A percentile compares a stretch with the other conserved stretches of the same genome.
These are phyloP conservation scores for Penicillium steckii DNA, from an alignment of 495 filamentous ascomycete species.

Conservation along the genomic window DNA sequence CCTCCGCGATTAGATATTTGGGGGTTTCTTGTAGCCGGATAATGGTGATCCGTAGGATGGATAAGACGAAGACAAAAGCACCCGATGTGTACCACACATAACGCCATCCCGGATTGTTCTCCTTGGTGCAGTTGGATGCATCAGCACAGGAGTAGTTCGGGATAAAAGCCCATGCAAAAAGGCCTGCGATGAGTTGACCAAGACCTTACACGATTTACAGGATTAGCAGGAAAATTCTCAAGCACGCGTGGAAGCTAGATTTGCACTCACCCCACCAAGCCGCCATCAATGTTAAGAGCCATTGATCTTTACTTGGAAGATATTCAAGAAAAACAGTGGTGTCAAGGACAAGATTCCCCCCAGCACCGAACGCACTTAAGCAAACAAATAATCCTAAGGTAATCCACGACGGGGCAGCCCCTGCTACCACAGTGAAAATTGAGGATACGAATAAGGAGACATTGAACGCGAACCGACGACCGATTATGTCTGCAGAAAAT, in stretches of 20 bases:
- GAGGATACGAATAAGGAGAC: constrained; percentile 46
- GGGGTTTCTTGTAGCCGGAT: constrained; percentile 69
- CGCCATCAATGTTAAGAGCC: constrained; percentile 49
- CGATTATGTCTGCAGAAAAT: constrained; percentile 52
- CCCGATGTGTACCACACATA: constrained; percentile 59
- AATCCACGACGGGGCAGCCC: constrained; percentile 47
- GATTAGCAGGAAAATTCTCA: background rate
- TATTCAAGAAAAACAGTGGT: constrained; percentile 60
- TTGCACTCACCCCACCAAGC: constrained; percentile 46
- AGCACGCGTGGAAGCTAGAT: background rate
- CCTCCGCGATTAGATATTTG: constrained; percentile 66
- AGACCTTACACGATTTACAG: constrained; percentile 6
- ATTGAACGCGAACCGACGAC: constrained; percentile 54
- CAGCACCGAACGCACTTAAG: constrained; percentile 50
- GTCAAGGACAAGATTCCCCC: constrained; percentile 70
- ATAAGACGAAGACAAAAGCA: constrained; percentile 65
- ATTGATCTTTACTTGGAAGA: constrained; percentile 44
- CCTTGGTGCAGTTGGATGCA: constrained; percentile 38
- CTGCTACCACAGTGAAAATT: constrained; percentile 51
- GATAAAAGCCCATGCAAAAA: constrained; percentile 46
- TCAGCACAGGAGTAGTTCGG: constrained; percentile 14
- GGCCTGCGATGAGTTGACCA: constrained; percentile 31
- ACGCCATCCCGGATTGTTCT: constrained; percentile 54
- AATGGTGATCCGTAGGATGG: constrained; percentile 62
- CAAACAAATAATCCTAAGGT: constrained; percentile 47